phyloP scores from a whole-genome alignment of 257 asterid genomes.

The Perilla frutescens region DNA sequence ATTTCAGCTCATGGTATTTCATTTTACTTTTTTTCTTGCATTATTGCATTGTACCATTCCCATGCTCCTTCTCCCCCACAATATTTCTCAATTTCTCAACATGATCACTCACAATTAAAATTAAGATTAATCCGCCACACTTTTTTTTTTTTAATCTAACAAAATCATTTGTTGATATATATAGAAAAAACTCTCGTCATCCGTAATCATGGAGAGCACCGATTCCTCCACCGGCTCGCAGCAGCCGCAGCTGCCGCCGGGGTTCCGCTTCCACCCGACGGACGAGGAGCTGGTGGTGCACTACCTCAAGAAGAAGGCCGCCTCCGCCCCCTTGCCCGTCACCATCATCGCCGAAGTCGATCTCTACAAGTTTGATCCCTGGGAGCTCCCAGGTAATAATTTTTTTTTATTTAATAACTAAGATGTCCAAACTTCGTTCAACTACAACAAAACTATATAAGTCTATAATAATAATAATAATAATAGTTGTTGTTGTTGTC shows the following conservation, averaged over 20 bases:
- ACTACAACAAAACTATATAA: neutral
- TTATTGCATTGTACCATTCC: constrained; percentile 23
- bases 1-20: constrained; percentile 35
- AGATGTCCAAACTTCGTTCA: neutral
- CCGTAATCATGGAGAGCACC: constrained; percentile 52
- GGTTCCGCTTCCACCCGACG: constrained; percentile 72
- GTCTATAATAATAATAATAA: too few relatives aligned
- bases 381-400: constrained; percentile 64
- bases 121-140: neutral
- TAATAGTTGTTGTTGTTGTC: too few relatives aligned
- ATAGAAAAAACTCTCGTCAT: neutral
- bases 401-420: neutral
- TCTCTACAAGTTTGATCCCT: constrained; percentile 65
- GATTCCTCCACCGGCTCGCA: constrained; percentile 53
- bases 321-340: constrained; percentile 56
- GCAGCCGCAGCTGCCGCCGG: constrained; percentile 73
- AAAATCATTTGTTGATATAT: neutral
- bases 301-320: constrained; percentile 65
- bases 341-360: constrained; percentile 68
- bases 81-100: neutral
- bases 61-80: constrained; percentile 34
- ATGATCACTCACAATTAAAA: neutral
- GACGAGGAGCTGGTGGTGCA: constrained; percentile 71
- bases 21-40: neutral
- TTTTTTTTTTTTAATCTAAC: neutral